These are phyloP conservation scores for Aegilops umbellulata DNA, from an alignment of 176 grass and related monocot genomes.

Conservation along the genomic window DNA sequence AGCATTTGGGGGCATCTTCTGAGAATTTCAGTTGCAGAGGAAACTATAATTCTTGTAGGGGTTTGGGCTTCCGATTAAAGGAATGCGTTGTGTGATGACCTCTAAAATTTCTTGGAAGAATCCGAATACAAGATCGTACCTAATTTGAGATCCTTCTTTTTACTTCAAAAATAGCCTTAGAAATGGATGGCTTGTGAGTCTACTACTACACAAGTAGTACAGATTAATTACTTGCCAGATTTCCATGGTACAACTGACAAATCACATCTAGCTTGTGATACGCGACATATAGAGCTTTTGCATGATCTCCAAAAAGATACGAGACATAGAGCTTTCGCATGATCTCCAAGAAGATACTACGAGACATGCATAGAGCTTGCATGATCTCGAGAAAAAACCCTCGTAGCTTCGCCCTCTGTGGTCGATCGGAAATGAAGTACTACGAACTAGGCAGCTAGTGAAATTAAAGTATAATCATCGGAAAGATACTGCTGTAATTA, in stretches of 20 bases:
- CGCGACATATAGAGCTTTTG: not conserved
- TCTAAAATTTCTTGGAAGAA: not conserved
- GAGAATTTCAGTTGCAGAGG: not conserved
- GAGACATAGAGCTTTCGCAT: not conserved
- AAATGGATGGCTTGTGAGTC: not conserved
- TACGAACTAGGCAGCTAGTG: not conserved
- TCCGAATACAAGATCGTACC: not conserved
- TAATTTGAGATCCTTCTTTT: not conserved
- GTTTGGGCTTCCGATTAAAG: not conserved
- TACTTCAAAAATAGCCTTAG: not conserved
- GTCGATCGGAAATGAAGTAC: not conserved
- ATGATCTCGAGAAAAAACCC: not conserved
- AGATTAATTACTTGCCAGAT: not conserved
- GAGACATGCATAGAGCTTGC: not conserved
- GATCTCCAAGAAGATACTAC: not conserved
- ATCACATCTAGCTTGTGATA: not conserved
- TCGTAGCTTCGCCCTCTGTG: not conserved
- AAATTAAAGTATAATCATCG: not conserved
- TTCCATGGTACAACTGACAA: not conserved
- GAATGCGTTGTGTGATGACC: not conserved
- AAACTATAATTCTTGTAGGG: not conserved
- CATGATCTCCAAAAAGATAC: not conserved
- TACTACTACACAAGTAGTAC: not conserved
- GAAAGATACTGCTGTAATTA: not conserved
- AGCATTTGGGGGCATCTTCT: not conserved